Evolutionary conservation across 352 stramenopile species (phyloP).

Genomic region (Plasmopara halstedii): DNA sequence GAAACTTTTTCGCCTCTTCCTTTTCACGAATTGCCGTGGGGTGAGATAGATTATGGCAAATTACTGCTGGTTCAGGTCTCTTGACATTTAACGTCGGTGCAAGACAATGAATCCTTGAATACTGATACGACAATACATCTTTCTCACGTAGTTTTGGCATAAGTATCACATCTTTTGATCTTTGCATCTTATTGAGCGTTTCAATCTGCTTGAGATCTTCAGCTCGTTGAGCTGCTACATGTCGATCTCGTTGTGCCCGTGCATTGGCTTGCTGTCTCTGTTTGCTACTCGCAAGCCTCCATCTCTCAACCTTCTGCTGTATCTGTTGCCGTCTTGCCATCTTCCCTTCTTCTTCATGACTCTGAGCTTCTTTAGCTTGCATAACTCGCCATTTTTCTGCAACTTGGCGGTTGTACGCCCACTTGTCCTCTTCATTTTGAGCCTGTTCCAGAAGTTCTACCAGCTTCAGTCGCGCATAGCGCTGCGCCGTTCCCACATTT

Average conservation of each 20-base stretch:
- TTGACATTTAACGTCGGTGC: slow-evolving; percentile 1
- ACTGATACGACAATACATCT: slow-evolving; percentile 46
- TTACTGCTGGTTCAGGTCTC: slow-evolving; percentile 32
- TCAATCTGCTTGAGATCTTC: slow-evolving; percentile 24
- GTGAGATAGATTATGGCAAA: slow-evolving; percentile 44
- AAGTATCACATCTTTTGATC: slow-evolving; percentile 35
- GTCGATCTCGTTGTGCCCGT: slow-evolving; percentile 28
- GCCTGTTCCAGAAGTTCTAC: slow-evolving; percentile 44
- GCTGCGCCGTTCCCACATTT: slow-evolving; percentile 52
- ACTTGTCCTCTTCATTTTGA: slow-evolving; percentile 47
- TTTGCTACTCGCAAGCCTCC: slow-evolving; percentile 29
- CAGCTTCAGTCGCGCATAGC: slow-evolving; percentile 48
- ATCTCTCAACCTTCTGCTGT: slow-evolving; percentile 36
- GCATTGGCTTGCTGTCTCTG: slow-evolving; percentile 38
- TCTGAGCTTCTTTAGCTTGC: slow-evolving; percentile 23
- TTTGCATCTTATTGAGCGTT: slow-evolving; percentile 15
- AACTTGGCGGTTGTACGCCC: slow-evolving; percentile 30
- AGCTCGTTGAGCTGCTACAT: slow-evolving; percentile 19
- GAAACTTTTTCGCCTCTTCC: slow-evolving; percentile 35
- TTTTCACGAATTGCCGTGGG: slow-evolving; percentile 23
- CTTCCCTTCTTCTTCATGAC: slow-evolving; percentile 19
- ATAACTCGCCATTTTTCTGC: slow-evolving; percentile 24
- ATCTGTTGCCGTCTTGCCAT: slow-evolving; percentile 26
- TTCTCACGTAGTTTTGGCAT: slow-evolving; percentile 25
- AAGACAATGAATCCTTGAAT: slow-evolving; percentile 42